Conservation (phyloP, 345 rosid species). For the Melaleuca quinquenervia region DNA sequence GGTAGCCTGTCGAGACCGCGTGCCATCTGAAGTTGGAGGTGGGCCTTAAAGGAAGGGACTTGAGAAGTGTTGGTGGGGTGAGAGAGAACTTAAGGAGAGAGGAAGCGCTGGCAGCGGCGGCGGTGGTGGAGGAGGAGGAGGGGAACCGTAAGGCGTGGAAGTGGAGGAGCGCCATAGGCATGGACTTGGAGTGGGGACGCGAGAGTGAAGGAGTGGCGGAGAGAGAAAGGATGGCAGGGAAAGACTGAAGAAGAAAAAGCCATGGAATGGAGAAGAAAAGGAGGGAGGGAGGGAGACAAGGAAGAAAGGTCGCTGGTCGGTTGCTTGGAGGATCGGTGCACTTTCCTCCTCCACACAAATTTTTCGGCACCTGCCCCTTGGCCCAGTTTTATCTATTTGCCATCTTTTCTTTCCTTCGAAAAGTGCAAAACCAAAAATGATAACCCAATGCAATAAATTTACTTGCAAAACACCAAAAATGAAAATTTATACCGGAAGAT, state of each 20-base stretch:
- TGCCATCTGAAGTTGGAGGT: not conserved
- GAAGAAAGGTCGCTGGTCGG: not conserved
- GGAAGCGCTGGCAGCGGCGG: not conserved
- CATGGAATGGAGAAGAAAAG: not conserved
- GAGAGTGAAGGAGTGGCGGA: not conserved
- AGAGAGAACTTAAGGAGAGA: not conserved
- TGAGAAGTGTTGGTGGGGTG: not conserved
- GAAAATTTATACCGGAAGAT: no score
- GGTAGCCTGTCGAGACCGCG: not conserved
- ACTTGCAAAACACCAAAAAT: not conserved
- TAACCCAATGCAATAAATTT: not conserved
- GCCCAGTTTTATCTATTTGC: not conserved
- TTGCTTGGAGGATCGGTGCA: slow-evolving; percentile 16
- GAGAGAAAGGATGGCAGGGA: not conserved
- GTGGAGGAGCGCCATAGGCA: slow-evolving; percentile 9
- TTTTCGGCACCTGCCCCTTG: not conserved
- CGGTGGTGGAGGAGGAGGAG: not conserved
- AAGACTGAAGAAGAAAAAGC: not conserved
- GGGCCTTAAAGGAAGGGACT: not conserved
- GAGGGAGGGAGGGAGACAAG: not conserved
- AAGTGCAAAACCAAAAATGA: not conserved
- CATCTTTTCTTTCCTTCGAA: not conserved
- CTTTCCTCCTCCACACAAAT: slow-evolving; percentile 16
- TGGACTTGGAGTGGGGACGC: slow-evolving; percentile 9
- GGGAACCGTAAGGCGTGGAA: not conserved